Base-by-base conservation (phyloP, 768 basidiomycete species). In the Rhizopogon rudus region DNA sequence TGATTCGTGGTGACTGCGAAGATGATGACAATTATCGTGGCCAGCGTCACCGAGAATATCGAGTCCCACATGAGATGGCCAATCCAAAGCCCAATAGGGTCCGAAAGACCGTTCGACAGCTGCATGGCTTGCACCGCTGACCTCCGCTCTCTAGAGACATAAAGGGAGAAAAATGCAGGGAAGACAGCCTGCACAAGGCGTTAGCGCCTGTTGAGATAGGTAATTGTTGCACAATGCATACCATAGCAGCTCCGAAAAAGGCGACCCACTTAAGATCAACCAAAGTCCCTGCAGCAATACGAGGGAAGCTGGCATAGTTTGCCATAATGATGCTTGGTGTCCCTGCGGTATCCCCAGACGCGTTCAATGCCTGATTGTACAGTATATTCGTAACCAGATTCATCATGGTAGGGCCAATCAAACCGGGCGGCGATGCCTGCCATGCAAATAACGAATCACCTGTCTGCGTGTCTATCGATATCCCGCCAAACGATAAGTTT, bases 151-250 rank as follows among this genome's bases (percentile, higher is more conserved):
- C 77, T 77, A 0, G 87, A 83, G 3, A 89, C 87, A 66, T 92
- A 92, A 13, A 92, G 67, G 9, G 87, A 79, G 60, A 83, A 90
- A 72, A 92, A 92, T 3, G 89, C 89, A n/a, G 90, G 87, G 63
- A 80, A 91, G 1, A 88, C 83, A 10, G 86, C 76, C 86, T 88
- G 53, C 3, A 13, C 58, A 43, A 48, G 42, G 25, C 17, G 25
- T 45, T 20, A 37, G 52, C 10, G 44, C 3, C n/a, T 20, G 5
- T 0, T 6, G 20, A 9, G 5, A 37, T 41, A 7, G 8, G 9
- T 33, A 6, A 37, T 17, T 49, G 1, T 37, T 22, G 33, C 20
- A 6, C 29, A 37, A 25, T 16, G 4, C 79, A 40, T 55, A 88
- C 88, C 86, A 90, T 87, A 1, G 79, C 76, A 35, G 81, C 84